Evolutionary conservation across 345 rosid species (phyloP).

Genomic region (Acer yangbiense): DNA sequence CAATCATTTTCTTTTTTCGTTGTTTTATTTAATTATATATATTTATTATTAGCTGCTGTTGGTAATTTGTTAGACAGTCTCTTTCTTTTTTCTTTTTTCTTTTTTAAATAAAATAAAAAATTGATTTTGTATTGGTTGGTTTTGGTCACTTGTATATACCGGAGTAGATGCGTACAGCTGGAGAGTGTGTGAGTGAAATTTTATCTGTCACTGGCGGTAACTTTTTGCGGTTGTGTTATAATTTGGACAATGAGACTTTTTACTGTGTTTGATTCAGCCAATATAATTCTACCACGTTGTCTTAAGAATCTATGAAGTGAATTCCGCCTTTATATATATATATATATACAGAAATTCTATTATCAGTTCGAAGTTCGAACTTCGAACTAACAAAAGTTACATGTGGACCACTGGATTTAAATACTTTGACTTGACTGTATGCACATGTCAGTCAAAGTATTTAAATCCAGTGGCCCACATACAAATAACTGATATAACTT

Average conservation of each 20-base stretch:
- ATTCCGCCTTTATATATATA: no score
- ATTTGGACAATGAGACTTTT: not conserved
- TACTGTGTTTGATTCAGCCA: not conserved
- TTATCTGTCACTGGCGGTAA: not conserved
- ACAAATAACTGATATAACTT: no score
- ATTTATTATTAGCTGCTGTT: no score
- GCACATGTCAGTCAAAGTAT: no score
- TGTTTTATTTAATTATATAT: not conserved
- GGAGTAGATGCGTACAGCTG: constrained; percentile 1
- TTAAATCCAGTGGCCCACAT: no score
- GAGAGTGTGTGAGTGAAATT: not conserved
- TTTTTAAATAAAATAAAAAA: not conserved
- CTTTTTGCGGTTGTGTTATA: no score
- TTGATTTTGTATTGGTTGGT: not conserved
- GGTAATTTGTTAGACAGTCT: constrained; percentile 6
- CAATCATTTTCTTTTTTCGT: not conserved
- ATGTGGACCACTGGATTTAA: no score
- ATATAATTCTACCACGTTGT: not conserved
- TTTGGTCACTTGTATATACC: not conserved
- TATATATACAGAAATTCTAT: no score
- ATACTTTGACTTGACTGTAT: no score
- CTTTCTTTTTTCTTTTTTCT: not conserved
- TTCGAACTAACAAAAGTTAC: no score
- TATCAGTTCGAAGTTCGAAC: no score
- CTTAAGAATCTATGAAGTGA: not conserved